A percentile compares a stretch with the other conserved stretches of the same genome.
phyloP scores from a whole-genome alignment of 176 grass and related monocot species.

The Oryza brachyantha region DNA sequence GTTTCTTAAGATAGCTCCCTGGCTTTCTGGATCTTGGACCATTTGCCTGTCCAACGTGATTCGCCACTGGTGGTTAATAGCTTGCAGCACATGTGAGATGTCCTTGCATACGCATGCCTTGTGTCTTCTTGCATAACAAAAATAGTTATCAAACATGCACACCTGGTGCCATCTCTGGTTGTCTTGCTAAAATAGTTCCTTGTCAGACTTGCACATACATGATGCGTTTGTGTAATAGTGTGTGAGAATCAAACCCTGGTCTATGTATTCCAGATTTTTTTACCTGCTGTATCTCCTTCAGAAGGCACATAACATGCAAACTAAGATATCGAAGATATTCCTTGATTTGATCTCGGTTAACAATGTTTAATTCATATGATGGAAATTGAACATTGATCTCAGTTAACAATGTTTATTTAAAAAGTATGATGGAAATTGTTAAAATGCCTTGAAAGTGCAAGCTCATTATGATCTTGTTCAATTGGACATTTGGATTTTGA shows the following conservation, averaged over 20 bases:
- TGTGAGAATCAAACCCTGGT: not conserved
- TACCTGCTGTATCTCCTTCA: not conserved
- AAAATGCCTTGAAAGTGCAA: not conserved
- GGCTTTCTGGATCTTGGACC: constrained; percentile 30
- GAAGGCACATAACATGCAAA: not conserved
- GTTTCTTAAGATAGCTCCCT: not conserved
- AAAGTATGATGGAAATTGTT: not conserved
- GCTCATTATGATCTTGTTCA: not conserved
- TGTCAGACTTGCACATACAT: constrained; percentile 8
- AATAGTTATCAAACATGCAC: constrained; percentile 7
- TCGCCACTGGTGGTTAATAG: constrained; percentile 30
- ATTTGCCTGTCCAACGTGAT: constrained; percentile 19
- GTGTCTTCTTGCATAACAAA: constrained; percentile 18
- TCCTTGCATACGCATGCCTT: not conserved
- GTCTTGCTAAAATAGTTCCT: constrained; percentile 5
- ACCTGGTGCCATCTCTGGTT: not conserved
- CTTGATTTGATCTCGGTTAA: not conserved
- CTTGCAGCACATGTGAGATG: constrained; percentile 34
- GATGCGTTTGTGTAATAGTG: not conserved
- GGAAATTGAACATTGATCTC: not conserved
- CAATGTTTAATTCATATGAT: not conserved
- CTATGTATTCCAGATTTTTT: not conserved
- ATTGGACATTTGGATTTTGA: not conserved
- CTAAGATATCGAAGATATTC: not conserved
- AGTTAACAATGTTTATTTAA: not conserved